Evolutionary conservation across 106 monocot genomes (phyloP).

Genomic region (Posidonia australis): DNA sequence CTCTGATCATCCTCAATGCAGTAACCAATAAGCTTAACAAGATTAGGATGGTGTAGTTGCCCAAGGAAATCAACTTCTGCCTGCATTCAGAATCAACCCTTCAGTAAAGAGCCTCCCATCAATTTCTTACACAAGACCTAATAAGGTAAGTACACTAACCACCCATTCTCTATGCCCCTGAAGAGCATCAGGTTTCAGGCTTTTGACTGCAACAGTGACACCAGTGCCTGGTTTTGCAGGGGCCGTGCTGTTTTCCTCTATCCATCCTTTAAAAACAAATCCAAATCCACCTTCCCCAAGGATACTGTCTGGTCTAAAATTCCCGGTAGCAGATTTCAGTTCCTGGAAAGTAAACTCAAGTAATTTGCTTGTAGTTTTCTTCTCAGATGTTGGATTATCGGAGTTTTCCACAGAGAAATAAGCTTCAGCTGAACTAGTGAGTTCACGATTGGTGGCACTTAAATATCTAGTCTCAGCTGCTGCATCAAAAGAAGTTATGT

Average conservation of each 20-base stretch:
- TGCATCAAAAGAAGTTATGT: slow-evolving; percentile 6
- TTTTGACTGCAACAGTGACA: slow-evolving; percentile 81
- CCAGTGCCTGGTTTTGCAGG: slow-evolving; percentile 95
- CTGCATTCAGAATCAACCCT: slow-evolving; percentile 16
- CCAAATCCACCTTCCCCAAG: slow-evolving; percentile 95
- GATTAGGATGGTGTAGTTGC: slow-evolving; percentile 74
- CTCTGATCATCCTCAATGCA: slow-evolving; percentile 85
- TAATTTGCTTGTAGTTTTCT: slow-evolving; percentile 30
- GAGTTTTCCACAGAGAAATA: slow-evolving; percentile 21
- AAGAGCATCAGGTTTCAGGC: slow-evolving; percentile 76
- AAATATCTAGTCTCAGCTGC: slow-evolving; percentile 72
- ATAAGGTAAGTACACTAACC: slow-evolving; percentile 27
- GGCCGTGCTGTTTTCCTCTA: slow-evolving; percentile 74
- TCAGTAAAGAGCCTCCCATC: not conserved
- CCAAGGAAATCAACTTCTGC: slow-evolving; percentile 88
- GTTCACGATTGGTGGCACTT: slow-evolving; percentile 73
- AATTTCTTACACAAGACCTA: not conserved
- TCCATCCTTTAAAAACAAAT: slow-evolving; percentile 91
- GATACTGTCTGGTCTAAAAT: slow-evolving; percentile 92
- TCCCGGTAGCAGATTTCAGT: slow-evolving; percentile 79
- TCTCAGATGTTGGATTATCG: slow-evolving; percentile 16
- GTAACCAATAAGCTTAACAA: slow-evolving; percentile 89
- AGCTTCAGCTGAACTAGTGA: slow-evolving; percentile 32
- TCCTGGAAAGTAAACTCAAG: slow-evolving; percentile 81
- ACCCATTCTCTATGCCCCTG: slow-evolving; percentile 95